These are phyloP conservation scores for Tolypocladium cylindrosporum DNA, from an alignment of 2,329 filamentous ascomycete genomes.

Conservation along the genomic window DNA sequence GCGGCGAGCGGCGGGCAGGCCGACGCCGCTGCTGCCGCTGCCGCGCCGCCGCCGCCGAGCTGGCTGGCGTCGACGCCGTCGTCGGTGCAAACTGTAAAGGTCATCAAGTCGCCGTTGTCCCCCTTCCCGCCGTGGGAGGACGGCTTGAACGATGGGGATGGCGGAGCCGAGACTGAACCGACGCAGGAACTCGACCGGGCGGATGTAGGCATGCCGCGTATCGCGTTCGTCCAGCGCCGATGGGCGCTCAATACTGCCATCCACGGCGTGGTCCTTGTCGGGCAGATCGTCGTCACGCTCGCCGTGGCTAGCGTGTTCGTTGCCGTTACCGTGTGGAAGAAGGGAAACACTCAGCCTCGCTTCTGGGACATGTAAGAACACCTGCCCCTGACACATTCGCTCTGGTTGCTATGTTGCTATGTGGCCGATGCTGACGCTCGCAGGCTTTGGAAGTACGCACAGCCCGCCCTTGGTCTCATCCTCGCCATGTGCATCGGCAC, in stretches of 20 bases:
- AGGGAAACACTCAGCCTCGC: neutral
- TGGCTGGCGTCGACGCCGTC: constrained; percentile 1
- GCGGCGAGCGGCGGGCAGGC: neutral
- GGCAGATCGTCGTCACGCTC: neutral
- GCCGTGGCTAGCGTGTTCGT: neutral
- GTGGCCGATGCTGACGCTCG: neutral
- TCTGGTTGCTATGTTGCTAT: too few species aligned
- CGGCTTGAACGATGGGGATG: constrained; percentile 1
- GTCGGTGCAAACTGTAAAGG: constrained; percentile 1
- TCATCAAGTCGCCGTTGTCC: constrained; percentile 11
- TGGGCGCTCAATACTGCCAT: neutral
- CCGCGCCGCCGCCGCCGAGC: neutral
- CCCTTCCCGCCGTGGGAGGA: constrained; percentile 16
- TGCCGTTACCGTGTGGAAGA: neutral
- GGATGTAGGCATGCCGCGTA: too few species aligned
- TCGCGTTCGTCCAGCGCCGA: neutral
- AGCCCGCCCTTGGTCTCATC: constrained; percentile 8
- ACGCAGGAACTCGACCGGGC: constrained; percentile 1
- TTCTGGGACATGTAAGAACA: neutral
- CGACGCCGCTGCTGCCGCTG: neutral
- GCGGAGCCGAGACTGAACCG: neutral
- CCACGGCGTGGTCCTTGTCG: neutral
- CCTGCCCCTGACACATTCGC: too few species aligned
- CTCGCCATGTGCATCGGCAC: constrained; percentile 13
- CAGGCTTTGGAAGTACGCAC: constrained; percentile 17